Evolutionary conservation across 805 yeast genomes (phyloP).

Genomic region (Nakazawaea populi): DNA sequence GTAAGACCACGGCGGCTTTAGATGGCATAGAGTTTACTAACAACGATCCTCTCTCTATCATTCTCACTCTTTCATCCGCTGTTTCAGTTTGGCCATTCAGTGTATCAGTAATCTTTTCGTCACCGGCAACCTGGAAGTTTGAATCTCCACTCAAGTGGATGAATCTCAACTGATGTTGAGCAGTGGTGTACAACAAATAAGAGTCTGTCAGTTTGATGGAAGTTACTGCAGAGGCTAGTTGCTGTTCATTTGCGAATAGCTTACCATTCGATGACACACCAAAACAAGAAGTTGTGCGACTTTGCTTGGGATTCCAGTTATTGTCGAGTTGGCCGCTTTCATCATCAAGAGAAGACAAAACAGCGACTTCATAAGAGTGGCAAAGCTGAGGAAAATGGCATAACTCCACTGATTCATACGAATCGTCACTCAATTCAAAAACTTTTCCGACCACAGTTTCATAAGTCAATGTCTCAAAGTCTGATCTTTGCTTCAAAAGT

Average conservation of each 20-base stretch:
- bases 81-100: constrained; percentile 25
- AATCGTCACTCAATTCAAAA: constrained; percentile 30
- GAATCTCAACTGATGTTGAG: constrained; percentile 77
- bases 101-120: constrained; percentile 23
- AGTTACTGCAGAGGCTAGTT: constrained; percentile 70
- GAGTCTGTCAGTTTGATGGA: constrained; percentile 70
- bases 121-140: constrained; percentile 25
- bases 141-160: constrained; percentile 51
- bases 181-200: constrained; percentile 78
- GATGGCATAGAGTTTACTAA: constrained; percentile 79
- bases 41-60: constrained; percentile 89
- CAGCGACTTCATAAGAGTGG: constrained; percentile 46
- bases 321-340: constrained; percentile 15
- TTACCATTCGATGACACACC: constrained; percentile 78
- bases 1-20: constrained; percentile 74
- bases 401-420: constrained; percentile 25
- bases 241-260: constrained; percentile 55
- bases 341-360: constrained; percentile 20
- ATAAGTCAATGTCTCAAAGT: constrained; percentile 44
- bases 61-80: constrained; percentile 77
- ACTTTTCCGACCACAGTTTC: constrained; percentile 64
- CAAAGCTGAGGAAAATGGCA: constrained; percentile 67
- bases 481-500: constrained; percentile 47
- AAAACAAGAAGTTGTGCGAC: constrained; percentile 35
- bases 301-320: not conserved